Evolutionary conservation across 176 grass and related monocot species (phyloP), one percentile per base, ranked within the genome.

Genomic region (Luzula sylvatica): DNA sequence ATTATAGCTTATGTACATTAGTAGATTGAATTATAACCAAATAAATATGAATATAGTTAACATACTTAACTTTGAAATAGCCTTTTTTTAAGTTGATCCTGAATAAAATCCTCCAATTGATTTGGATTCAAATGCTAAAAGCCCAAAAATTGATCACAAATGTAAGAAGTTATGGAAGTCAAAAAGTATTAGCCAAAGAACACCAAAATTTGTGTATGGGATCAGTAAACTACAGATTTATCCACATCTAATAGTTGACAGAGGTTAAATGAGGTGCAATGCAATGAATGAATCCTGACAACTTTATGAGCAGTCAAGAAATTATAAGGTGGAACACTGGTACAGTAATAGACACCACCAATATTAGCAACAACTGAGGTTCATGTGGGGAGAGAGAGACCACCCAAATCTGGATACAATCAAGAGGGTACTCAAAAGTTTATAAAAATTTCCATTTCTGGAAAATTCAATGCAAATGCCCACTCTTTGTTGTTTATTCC

Each of bases 391-490:
- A 26, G 12, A 8, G 55, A 14, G 18, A 26, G 32, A 64, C 25
- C 20, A 35, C 24, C 59, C 43, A 49, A 20, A 35, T 29, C 7
- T 30, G 17, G 60, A 32, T 30, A 50, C 18, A 49, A 48, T 15
- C 46, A 46, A 49, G 56, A 61, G 16, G 23, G 7, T 18, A 30
- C 58, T 63, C 50, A 28, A 49, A 26, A 35, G n/a, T 35, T 60
- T 12, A 15, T 43, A 41, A 24, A 64, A 30, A 23, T 12, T 64
- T 49, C 60, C 43, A 64, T 49, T 35, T 21, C 26, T 64, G 47
- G 43, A 64, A 64, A 26, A 1, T n/a, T 30, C 20, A 42, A 30
- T 35, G 30, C 30, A 35, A 35, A 35, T 7, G 30, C 7, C 1
- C 5, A 35, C 7, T 35, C 9, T 35, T 35, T 35, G 30, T 7